Base-by-base conservation (phyloP, 352 stramenopile species). In the Phytophthora cactorum region DNA sequence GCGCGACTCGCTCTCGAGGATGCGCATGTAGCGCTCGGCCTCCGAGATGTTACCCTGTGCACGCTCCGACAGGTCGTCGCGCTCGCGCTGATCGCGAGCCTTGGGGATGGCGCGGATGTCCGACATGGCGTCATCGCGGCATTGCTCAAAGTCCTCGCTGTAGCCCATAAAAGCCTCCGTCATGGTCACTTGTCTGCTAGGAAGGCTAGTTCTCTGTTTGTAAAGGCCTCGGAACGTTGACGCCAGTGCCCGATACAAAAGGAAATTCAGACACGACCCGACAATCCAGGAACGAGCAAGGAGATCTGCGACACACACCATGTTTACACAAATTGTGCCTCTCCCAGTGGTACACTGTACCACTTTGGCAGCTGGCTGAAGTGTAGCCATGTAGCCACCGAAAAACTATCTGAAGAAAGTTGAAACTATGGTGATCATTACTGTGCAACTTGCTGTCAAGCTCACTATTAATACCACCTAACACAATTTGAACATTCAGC, bases 101-200 rank as follows among this genome's bases (percentile, higher is more conserved):
- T 84, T 85, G 11, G 75, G 29, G 34, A 91, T 81, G 52, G 70
- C 60, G 70, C 86, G 85, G 64, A 93, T 91, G 66, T 92, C 84
- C 50, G 77, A 54, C 68, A 86, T 84, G 27, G 84, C 86, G 51
- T 93, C 86, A 46, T 93, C 86, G 58, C 86, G 84, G 62, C 84
- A 93, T 64, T 92, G 86, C 59, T 93, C 83, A 75, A 93, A 93
- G 79, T 93, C 84, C 64, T 93, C 86, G 58, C 85, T 88, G 74
- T 93, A 93, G 66, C 75, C 81, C 66, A 90, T 72, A 68, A 93
- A 93, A 49, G 79, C 70, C 57, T 93, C 86, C 57, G 84, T 93
- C 86, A 93, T 93, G 69, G 68, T 59, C 15, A 44, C 45, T 58
- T 27, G 12, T 50, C 4, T 15, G 46, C 41, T 15, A 57, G 25